Conservation (phyloP, 2,329 filamentous ascomycete species). For the Pseudovirgaria hyperparasitica region DNA sequence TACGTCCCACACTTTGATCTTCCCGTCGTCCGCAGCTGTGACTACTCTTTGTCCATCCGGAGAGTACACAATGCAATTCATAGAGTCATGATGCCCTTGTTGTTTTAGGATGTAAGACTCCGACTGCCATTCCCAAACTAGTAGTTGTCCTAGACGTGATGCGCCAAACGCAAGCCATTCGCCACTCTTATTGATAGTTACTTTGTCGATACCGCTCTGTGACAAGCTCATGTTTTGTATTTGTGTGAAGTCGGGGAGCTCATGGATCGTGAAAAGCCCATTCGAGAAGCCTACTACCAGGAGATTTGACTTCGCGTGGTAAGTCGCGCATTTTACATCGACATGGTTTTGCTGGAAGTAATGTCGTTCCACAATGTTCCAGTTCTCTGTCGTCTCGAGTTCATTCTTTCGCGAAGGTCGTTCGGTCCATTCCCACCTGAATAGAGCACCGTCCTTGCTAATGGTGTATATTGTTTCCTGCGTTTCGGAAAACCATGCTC, state of each 20-base stretch:
- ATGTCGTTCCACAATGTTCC: constrained; percentile 82
- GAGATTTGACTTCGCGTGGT: constrained; percentile 76
- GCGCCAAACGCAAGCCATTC: constrained; percentile 97
- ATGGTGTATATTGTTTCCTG: constrained; percentile 95
- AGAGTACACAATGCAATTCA: constrained; percentile 87
- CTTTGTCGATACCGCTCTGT: constrained; percentile 89
- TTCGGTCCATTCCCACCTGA: constrained; percentile 75
- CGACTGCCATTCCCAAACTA: constrained; percentile 99
- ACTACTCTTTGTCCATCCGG: constrained; percentile 88
- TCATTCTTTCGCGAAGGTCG: constrained; percentile 40
- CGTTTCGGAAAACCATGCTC: constrained; percentile 92
- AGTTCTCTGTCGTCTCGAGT: constrained; percentile 60
- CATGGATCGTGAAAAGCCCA: constrained; percentile 85
- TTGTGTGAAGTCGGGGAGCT: constrained; percentile 89
- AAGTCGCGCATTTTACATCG: constrained; percentile 79
- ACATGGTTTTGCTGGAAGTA: constrained; percentile 90
- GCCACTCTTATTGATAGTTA: constrained; percentile 85
- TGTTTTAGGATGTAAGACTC: constrained; percentile 98
- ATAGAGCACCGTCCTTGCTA: constrained; percentile 93
- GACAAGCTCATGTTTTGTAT: constrained; percentile 81
- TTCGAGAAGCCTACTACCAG: constrained; percentile 95
- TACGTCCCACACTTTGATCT: constrained; percentile 97
- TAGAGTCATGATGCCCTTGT: constrained; percentile 90
- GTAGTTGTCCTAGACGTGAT: constrained; percentile 84
- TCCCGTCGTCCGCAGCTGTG: constrained; percentile 90